phyloP scores from a whole-genome alignment of 2,329 filamentous ascomycete genomes.

The Hymenoscyphus salicellus region DNA sequence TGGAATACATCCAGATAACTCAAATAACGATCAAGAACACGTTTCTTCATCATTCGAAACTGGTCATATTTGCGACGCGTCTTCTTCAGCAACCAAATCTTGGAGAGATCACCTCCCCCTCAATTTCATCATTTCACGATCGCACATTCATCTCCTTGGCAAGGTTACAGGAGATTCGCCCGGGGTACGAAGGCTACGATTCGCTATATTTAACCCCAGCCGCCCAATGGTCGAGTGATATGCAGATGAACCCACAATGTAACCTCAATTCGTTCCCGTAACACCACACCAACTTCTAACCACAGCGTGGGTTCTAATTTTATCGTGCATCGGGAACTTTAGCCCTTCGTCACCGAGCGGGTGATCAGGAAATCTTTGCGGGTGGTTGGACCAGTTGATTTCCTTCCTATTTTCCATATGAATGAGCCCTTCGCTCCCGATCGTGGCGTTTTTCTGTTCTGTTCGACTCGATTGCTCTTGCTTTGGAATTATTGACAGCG shows the following conservation, averaged over 20 bases:
- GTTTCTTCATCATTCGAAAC: background rate
- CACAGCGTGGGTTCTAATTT: conserved; percentile 1
- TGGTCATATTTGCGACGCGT: background rate
- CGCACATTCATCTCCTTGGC: background rate
- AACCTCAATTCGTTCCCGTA: background rate
- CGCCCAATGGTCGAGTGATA: background rate
- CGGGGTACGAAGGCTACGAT: background rate
- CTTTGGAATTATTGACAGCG: background rate
- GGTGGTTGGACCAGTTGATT: background rate
- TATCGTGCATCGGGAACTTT: background rate
- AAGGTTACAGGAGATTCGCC: background rate
- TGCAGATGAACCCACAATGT: background rate
- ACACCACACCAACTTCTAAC: background rate
- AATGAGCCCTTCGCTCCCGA: background rate
- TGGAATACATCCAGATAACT: background rate
- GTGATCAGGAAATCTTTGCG: background rate
- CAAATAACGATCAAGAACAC: background rate
- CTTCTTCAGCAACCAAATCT: background rate
- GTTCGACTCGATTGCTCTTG: background rate
- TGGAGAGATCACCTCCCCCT: background rate
- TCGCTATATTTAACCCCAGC: conserved; percentile 2
- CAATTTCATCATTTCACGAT: background rate
- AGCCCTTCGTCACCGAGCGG: background rate
- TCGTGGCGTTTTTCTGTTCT: background rate
- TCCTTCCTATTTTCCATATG: background rate